Evolutionary conservation across 441 rosid genomes (phyloP).

Genomic region (Macaranga tanarius): DNA sequence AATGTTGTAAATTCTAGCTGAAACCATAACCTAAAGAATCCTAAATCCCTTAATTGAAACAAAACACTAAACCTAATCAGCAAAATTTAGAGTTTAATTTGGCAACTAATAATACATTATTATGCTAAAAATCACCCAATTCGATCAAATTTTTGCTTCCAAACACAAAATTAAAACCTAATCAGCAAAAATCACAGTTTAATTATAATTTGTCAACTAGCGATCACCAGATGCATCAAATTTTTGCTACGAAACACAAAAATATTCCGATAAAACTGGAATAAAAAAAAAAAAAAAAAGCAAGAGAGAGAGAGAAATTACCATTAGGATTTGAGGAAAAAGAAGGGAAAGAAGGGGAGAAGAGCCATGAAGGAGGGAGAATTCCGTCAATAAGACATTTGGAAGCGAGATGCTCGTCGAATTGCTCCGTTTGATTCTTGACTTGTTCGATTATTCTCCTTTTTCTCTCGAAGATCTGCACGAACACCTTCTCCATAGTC

Average conservation of each 20-base stretch:
- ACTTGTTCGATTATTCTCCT: slow-evolving; percentile 57
- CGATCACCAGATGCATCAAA: background rate
- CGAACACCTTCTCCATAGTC: slow-evolving; percentile 54
- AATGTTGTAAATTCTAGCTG: no score
- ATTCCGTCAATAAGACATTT: slow-evolving; percentile 66
- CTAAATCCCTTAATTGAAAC: no score
- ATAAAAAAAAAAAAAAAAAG: no score
- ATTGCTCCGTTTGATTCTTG: slow-evolving; percentile 56
- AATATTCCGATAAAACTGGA: background rate
- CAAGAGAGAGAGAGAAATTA: slow-evolving; percentile 16
- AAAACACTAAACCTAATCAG: no score
- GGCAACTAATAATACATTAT: background rate
- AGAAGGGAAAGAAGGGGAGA: slow-evolving; percentile 32
- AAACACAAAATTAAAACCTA: background rate
- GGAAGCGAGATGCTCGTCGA: slow-evolving; percentile 71
- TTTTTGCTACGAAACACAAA: no score
- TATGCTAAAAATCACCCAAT: background rate
- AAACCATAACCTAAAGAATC: no score
- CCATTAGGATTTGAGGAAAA: slow-evolving; percentile 37
- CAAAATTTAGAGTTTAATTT: background rate
- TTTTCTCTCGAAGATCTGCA: slow-evolving; percentile 77
- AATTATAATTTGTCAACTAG: no score
- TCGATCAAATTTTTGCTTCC: background rate
- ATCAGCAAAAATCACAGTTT: no score
- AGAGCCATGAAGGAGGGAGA: slow-evolving; percentile 75